Evolutionary conservation across 345 rosid genomes (phyloP), one percentile per base, ranked within the genome.

Genomic region (Citrus medica): DNA sequence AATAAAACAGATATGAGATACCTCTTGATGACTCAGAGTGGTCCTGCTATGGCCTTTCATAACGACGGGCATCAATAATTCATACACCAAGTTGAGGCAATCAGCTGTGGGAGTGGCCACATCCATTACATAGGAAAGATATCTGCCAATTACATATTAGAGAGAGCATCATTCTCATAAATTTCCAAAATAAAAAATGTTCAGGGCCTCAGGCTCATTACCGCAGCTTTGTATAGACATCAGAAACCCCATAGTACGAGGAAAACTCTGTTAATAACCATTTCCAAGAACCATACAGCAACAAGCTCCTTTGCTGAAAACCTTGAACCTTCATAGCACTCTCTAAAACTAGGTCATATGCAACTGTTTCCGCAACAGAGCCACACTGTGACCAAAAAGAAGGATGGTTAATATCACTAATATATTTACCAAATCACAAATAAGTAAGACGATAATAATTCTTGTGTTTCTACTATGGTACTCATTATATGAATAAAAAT

Each of bases 31-130:
- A 86, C 99, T 96, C 82, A 96, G 86, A 67, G 88, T 86, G 82
- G 86, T 87, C 88, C 87, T 94, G 86, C 84, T 87, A 73, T 91
- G 82, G 48, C 99, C 97, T 75, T 92, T 94, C 97, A 92, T 90
- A 71, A 91, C 71, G n/a, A 92, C 97, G 33, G 99, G 98, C 84
- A 85, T 81, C 82, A 96, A 80, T 84, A 94, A 89, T 66, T 91
- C 98, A 87, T 86, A 77, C 67, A 96, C 97, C 92, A 96, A 79
- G 32, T 84, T 88, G 84, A 96, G 94, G 83, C 98, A 93, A 84
- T 96, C 99, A 0, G 96, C 93, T 33, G 99, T 96, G 3, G 99
- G 99, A 51, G 99, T 96, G 69, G 99, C 97, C 38, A 96, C 98
- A 82, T 94, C 99, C 98, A 94, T 96, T 62, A 96, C 83, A 84